Evolutionary conservation across 306 rosid species (phyloP), one percentile per base, ranked within the genome.

Genomic region (Notholithocarpus densiflorus): DNA sequence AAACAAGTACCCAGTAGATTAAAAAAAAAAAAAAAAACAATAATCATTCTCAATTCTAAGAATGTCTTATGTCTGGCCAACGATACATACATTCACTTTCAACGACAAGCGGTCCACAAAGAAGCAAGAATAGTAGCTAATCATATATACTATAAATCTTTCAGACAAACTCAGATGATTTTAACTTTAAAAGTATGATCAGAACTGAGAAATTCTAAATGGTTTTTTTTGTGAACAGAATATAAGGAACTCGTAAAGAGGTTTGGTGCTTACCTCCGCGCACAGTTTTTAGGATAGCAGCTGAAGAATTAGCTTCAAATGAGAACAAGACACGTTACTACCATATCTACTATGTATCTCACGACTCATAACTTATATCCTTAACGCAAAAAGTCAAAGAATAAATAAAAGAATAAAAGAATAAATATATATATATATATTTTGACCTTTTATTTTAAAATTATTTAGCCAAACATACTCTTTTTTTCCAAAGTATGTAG

Each of bases 241-340:
- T 48, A 10, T 11, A 1, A 10, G 53, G 40, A 17, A 29, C 17
- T 64, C 11, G 70, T 17, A 29, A 23, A 64, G 43, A n/a, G 43
- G 21, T 64, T 64, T 6, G 0, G 70, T 27, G 70, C 70, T 64
- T 29, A 64, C 70, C 75, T 45, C 75, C 11, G 61, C 65, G 82
- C 87, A 62, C n/a, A 56, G 77, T 26, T 73, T 73, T 77, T 23
- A 61, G 70, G 71, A 80, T 77, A 75, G 68, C 81, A 62, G 52
- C 73, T n/a, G 64, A 74, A 11, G 23, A 48, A 83, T 40, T 40
- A 40, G 73, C 79, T 34, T 71, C 87, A 12, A 80, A 81, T 83
- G 34, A 54, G 55, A 34, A 77, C 37, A 56, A 71, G 89, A 65
- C 89, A 86, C 85, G 83, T 81, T 80, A 53, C 55, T 76, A 26